Percentiles rank a stretch among this genome's conserved stretches.
Evolutionary conservation across 805 yeast species (phyloP).

Genomic region (Starmera quercuum): DNA sequence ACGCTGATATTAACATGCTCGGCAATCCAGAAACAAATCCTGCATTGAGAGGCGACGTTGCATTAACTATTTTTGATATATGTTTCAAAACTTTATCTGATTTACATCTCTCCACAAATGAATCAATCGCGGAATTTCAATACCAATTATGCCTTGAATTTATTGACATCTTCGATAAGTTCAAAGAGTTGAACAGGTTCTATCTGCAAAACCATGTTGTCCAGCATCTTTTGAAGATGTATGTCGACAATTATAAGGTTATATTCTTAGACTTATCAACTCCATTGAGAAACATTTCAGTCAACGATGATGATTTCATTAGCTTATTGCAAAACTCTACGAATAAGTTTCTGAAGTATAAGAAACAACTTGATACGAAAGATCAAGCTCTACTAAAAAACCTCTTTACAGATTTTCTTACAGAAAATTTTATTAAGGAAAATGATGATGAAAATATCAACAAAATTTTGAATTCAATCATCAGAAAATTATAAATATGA

Average conservation of each 20-base stretch:
- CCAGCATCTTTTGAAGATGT: constrained; percentile 38
- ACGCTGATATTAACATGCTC: constrained; percentile 75
- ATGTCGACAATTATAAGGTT: constrained; percentile 31
- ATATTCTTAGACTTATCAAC: constrained; percentile 51
- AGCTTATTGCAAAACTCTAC: constrained; percentile 60
- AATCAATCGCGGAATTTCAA: constrained; percentile 19
- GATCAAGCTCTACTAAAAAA: constrained; percentile 27
- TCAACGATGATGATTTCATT: constrained; percentile 39
- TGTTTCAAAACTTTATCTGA: constrained; percentile 40
- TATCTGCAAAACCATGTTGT: constrained; percentile 62
- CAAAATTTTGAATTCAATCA: constrained; percentile 16
- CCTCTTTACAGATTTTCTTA: constrained; percentile 20
- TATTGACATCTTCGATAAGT: constrained; percentile 58
- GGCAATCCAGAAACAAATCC: constrained; percentile 84
- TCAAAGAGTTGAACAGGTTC: constrained; percentile 59
- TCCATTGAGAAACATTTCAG: constrained; percentile 49
- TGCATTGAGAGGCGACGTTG: constrained; percentile 67
- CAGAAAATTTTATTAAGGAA: constrained; percentile 4
- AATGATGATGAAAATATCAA: constrained; percentile 9
- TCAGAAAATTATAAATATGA: constrained; percentile 12
- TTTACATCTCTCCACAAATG: constrained; percentile 12
- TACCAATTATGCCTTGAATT: constrained; percentile 38
- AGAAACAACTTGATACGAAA: constrained; percentile 30
- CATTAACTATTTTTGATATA: constrained; percentile 62
- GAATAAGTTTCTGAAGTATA: constrained; percentile 60